phyloP scores from a whole-genome alignment of 2,329 filamentous ascomycete genomes.

The Fonsecaea nubica region DNA sequence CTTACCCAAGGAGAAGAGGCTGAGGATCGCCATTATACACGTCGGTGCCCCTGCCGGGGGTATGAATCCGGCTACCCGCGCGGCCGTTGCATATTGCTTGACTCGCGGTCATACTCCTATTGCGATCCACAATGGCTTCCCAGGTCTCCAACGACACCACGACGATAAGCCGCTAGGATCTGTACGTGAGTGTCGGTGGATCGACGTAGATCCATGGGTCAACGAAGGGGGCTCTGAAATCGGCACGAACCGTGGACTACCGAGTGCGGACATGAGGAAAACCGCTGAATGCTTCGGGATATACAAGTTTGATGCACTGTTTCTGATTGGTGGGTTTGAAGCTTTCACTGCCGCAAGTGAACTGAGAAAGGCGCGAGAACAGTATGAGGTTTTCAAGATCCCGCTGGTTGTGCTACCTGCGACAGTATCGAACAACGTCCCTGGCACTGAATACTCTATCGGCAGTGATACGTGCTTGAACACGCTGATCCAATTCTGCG shows the following conservation, averaged over 20 bases:
- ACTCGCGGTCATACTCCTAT: slow-evolving; percentile 90
- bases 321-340: slow-evolving; percentile 94
- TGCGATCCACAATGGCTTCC: slow-evolving; percentile 96
- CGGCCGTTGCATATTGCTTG: slow-evolving; percentile 89
- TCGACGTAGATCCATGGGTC: slow-evolving; percentile 93
- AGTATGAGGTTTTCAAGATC: slow-evolving; percentile 87
- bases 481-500: slow-evolving; percentile 91
- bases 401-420: slow-evolving; percentile 90
- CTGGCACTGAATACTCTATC: slow-evolving; percentile 94
- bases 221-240: slow-evolving; percentile 98
- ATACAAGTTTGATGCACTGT: slow-evolving; percentile 88
- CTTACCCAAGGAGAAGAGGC: slow-evolving; percentile 76
- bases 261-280: slow-evolving; percentile 81
- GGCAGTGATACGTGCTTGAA: slow-evolving; percentile 97
- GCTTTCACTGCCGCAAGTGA: slow-evolving; percentile 92
- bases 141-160: slow-evolving; percentile 89
- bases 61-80: slow-evolving; percentile 96
- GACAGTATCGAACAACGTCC: slow-evolving; percentile 99
- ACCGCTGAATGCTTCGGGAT: slow-evolving; percentile 83
- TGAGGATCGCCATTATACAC: slow-evolving; percentile 95
- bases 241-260: slow-evolving; percentile 93
- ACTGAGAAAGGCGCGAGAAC: slow-evolving; percentile 76
- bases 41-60: slow-evolving; percentile 95
- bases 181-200: slow-evolving; percentile 86
- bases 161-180: slow-evolving; percentile 79